Evolutionary conservation across 495 filamentous ascomycete genomes (phyloP).

Genomic region (Hyaloscypha hepaticicola): DNA sequence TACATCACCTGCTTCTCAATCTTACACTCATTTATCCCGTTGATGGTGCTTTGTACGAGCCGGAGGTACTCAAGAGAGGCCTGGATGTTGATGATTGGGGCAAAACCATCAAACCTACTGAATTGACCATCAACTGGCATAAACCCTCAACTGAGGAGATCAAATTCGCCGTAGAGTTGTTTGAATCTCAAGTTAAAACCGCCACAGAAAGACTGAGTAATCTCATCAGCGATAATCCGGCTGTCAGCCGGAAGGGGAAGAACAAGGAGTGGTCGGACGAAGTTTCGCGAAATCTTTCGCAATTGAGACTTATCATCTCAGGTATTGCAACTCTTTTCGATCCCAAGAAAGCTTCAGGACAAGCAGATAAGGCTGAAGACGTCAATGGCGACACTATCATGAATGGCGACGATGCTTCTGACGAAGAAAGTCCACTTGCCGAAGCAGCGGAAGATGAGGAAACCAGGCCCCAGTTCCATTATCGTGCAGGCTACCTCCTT

Average conservation of each 20-base stretch:
- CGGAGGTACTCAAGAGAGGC: conserved; percentile 51
- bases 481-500: conserved; percentile 83
- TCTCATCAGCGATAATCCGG: conserved; percentile 76
- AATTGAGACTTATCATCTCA: conserved; percentile 80
- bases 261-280: conserved; percentile 99
- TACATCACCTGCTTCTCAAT: conserved; percentile 98
- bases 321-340: conserved; percentile 89
- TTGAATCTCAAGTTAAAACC: conserved; percentile 69
- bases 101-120: conserved; percentile 61
- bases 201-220: conserved; percentile 59
- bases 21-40: conserved; percentile 89
- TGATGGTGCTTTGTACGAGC: conserved; percentile 83
- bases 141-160: conserved; percentile 75
- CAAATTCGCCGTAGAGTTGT: conserved; percentile 83
- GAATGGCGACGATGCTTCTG: conserved; percentile 39
- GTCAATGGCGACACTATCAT: conserved; percentile 42
- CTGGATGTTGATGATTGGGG: conserved; percentile 76
- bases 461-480: conserved; percentile 76
- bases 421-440: conserved; percentile 58
- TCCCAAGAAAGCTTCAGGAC: conserved; percentile 62
- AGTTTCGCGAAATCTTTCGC: conserved; percentile 82
- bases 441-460: conserved; percentile 80
- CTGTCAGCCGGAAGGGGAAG: conserved; percentile 88
- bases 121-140: conserved; percentile 89
- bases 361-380: conserved; percentile 34